phyloP scores from a whole-genome alignment of 2,329 filamentous ascomycete genomes.

The Cryphonectria carpinicola region DNA sequence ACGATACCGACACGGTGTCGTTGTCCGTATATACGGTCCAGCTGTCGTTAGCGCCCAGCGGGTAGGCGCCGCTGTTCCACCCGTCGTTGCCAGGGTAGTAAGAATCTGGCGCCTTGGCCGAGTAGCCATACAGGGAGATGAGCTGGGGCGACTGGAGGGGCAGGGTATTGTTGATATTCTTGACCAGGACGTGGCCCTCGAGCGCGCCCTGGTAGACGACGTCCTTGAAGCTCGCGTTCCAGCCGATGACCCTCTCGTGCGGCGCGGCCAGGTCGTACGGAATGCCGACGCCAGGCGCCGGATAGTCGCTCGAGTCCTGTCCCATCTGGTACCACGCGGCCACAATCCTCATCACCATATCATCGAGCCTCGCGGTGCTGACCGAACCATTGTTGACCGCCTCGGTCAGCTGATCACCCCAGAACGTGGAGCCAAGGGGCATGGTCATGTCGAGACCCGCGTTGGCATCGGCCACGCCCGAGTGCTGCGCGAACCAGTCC shows the following conservation, averaged over 20 bases:
- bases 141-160: conserved; percentile 55
- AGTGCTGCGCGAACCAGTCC: conserved; percentile 69
- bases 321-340: conserved; percentile 61
- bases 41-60: conserved; percentile 38
- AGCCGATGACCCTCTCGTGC: conserved; percentile 58
- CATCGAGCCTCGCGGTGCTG: conserved; percentile 56
- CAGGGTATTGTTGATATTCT: conserved; percentile 60
- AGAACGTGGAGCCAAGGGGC: conserved; percentile 51
- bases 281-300: conserved; percentile 56
- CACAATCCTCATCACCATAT: conserved; percentile 54
- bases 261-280: conserved; percentile 51
- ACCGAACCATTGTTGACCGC: conserved; percentile 66
- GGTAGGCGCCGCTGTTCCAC: conserved; percentile 46
- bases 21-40: conserved; percentile 34
- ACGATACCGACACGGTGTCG: conserved; percentile 7
- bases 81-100: conserved; percentile 44
- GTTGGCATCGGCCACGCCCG: conserved; percentile 62
- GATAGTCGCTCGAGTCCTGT: conserved; percentile 51
- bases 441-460: conserved; percentile 76
- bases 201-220: conserved; percentile 58
- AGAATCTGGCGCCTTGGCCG: conserved; percentile 52
- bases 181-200: conserved; percentile 67
- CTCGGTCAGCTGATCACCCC: conserved; percentile 57
- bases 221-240: conserved; percentile 49
- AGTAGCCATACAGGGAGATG: conserved; percentile 65